Conservation (phyloP, 345 rosid species). For the Rhizophora apiculata region DNA sequence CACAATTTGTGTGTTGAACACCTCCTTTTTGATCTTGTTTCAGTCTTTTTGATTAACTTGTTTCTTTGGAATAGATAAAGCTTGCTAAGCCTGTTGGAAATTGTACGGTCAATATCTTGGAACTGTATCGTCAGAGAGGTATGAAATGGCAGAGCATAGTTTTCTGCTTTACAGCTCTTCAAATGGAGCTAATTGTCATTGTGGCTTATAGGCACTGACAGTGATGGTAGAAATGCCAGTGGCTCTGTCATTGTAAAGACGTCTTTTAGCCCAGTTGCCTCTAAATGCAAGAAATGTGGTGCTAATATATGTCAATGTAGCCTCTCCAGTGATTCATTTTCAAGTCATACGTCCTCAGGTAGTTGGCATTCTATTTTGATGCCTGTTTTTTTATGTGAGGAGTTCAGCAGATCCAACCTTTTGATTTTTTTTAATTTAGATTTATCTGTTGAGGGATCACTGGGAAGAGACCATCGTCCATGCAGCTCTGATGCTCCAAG, state of each 20-base stretch:
- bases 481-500: constrained; percentile 36
- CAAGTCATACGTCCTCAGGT: constrained; percentile 35
- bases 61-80: constrained; percentile 31
- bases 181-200: constrained; percentile 28
- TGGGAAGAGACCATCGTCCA: constrained; percentile 30
- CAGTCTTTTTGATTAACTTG: too few relatives aligned
- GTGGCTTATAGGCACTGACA: constrained; percentile 34
- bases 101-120: constrained; percentile 21
- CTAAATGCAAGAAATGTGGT: constrained; percentile 46
- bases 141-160: constrained; percentile 33
- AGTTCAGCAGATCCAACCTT: constrained; percentile 1
- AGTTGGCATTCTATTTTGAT: constrained; percentile 18
- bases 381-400: background rate
- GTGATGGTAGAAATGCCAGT: constrained; percentile 28
- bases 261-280: constrained; percentile 23
- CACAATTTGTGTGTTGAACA: too few relatives aligned
- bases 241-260: constrained; percentile 28
- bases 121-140: constrained; percentile 50
- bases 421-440: constrained; percentile 28
- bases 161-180: constrained; percentile 37
- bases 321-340: constrained; percentile 29
- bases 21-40: too few relatives aligned
- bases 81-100: constrained; percentile 30
- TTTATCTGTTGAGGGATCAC: constrained; percentile 38
- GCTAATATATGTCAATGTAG: constrained; percentile 34